Evolutionary conservation across 2,329 filamentous ascomycete genomes (phyloP).

Genomic region (Ceratocystis papillata): DNA sequence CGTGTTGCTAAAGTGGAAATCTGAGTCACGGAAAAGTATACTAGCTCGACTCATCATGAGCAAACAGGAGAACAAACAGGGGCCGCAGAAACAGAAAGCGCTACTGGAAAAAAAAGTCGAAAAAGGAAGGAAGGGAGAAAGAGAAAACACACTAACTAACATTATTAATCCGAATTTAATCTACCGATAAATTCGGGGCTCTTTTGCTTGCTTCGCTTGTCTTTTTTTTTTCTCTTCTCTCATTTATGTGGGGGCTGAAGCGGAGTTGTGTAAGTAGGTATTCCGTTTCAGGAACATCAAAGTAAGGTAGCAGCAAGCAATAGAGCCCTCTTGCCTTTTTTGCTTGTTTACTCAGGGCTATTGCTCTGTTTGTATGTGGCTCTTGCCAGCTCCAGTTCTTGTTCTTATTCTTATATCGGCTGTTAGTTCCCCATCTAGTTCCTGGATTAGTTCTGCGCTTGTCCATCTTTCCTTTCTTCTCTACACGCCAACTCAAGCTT

Average conservation of each 20-base stretch:
- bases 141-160: background rate
- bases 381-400: background rate
- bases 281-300: constrained; percentile 2
- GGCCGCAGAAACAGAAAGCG: background rate
- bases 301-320: too few species aligned
- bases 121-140: background rate
- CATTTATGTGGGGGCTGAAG: background rate
- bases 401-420: constrained; percentile 16
- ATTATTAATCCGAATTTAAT: background rate
- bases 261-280: constrained; percentile 2
- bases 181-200: background rate
- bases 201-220: background rate
- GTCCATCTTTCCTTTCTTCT: background rate
- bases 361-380: too few species aligned
- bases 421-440: background rate
- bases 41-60: too few species aligned
- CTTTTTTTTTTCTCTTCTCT: background rate
- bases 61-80: too few species aligned
- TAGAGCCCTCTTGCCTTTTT: too few species aligned
- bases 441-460: background rate
- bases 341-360: too few species aligned
- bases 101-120: background rate
- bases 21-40: too few species aligned
- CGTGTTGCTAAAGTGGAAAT: too few species aligned
- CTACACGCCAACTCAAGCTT: background rate